Percentiles rank a stretch among this genome's conserved stretches.
These are phyloP conservation scores for Glebionis coronaria DNA, from an alignment of 129 eudicot species.

Conservation along the genomic window DNA sequence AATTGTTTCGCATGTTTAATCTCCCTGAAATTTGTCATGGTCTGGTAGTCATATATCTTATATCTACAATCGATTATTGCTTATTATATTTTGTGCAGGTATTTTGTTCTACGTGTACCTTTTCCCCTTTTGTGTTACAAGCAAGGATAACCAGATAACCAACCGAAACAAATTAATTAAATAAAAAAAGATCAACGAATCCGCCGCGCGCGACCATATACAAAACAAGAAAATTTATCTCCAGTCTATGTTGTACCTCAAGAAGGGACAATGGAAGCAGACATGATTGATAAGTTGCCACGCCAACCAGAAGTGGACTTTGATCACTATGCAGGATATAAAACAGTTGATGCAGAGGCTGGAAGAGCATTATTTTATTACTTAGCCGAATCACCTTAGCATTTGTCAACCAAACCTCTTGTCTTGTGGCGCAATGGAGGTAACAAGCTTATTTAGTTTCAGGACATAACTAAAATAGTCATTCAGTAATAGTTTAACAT, in stretches of 20 bases:
- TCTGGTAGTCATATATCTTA: too few species aligned
- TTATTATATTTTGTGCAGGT: too few species aligned
- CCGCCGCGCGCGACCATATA: conserved; percentile 16
- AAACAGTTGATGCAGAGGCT: conserved; percentile 39
- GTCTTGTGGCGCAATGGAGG: conserved; percentile 54
- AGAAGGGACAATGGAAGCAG: conserved; percentile 39
- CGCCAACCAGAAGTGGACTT: conserved; percentile 50
- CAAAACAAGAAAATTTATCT: conserved; percentile 18
- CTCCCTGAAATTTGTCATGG: too few species aligned
- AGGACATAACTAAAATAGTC: too few species aligned
- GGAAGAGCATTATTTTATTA: conserved; percentile 55
- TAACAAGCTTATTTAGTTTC: conserved; percentile 4
- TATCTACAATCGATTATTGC: too few species aligned
- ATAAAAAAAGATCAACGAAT: conserved; percentile 22
- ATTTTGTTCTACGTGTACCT: too few species aligned
- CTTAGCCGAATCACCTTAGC: conserved; percentile 47
- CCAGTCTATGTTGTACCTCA: conserved; percentile 28
- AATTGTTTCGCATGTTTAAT: too few species aligned
- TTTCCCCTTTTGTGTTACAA: conserved; percentile 17
- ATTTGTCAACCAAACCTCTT: conserved; percentile 49
- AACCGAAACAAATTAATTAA: conserved; percentile 27
- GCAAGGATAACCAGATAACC: conserved; percentile 23
- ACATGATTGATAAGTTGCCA: conserved; percentile 37
- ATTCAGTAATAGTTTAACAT: too few species aligned
- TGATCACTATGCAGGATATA: conserved; percentile 53